These are phyloP conservation scores for Parmelia sp. DNA, from an alignment of 495 filamentous ascomycete genomes.

Conservation along the genomic window DNA sequence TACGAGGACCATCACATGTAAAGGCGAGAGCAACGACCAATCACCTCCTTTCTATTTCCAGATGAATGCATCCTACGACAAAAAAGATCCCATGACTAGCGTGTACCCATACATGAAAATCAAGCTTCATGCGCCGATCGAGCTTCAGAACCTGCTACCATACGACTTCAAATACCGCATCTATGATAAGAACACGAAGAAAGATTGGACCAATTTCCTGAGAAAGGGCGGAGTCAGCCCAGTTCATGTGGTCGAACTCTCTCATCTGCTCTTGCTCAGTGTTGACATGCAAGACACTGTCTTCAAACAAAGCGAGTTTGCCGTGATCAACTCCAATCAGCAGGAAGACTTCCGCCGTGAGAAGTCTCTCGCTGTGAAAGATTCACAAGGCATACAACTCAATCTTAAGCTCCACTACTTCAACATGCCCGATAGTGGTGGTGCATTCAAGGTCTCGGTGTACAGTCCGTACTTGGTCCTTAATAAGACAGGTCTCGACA, in stretches of 20 bases:
- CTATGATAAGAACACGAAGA: slow-evolving; percentile 94
- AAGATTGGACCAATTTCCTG: slow-evolving; percentile 98
- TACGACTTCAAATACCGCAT: slow-evolving; percentile 99
- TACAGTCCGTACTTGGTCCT: slow-evolving; percentile 90
- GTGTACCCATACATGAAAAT: slow-evolving; percentile 93
- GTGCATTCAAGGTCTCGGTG: slow-evolving; percentile 90
- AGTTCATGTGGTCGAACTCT: slow-evolving; percentile 92
- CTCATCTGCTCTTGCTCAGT: slow-evolving; percentile 84
- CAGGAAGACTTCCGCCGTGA: slow-evolving; percentile 87
- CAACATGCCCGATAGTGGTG: slow-evolving; percentile 86
- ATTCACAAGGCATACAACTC: slow-evolving; percentile 69
- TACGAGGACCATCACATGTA: slow-evolving; percentile 77
- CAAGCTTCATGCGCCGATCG: slow-evolving; percentile 81
- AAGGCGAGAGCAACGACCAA: slow-evolving; percentile 70
- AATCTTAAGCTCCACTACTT: slow-evolving; percentile 86
- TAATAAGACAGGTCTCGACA: slow-evolving; percentile 87
- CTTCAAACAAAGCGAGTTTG: slow-evolving; percentile 91
- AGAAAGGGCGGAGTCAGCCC: slow-evolving; percentile 93
- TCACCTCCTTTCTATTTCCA: slow-evolving; percentile 92
- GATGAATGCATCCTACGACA: slow-evolving; percentile 75
- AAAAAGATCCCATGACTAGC: slow-evolving; percentile 70
- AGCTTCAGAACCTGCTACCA: slow-evolving; percentile 88
- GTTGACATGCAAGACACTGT: slow-evolving; percentile 93
- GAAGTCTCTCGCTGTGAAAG: slow-evolving; percentile 69
- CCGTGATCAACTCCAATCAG: slow-evolving; percentile 85